These are phyloP conservation scores for Blastobotrys niveus DNA, from an alignment of 1,139 yeast genomes.

Conservation along the genomic window DNA sequence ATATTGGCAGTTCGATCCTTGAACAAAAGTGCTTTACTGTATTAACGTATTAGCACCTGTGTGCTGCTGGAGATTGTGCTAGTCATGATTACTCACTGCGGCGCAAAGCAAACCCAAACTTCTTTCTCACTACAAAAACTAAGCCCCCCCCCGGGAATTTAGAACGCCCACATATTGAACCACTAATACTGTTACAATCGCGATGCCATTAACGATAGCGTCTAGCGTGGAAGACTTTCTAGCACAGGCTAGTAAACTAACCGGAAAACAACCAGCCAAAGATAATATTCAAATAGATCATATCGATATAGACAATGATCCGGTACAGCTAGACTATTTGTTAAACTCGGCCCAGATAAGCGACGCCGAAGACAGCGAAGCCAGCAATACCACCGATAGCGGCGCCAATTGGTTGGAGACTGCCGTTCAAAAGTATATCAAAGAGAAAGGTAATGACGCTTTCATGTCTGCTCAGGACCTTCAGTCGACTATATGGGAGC, in stretches of 20 bases:
- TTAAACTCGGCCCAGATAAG: neutral
- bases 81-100: too few species aligned
- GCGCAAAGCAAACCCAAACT: too few species aligned
- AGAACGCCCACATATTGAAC: neutral
- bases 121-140: too few species aligned
- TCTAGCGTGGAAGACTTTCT: constrained; percentile 4
- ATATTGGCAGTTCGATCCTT: too few species aligned
- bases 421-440: neutral
- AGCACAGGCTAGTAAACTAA: neutral
- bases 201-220: constrained; percentile 7
- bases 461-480: constrained; percentile 23
- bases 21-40: too few species aligned
- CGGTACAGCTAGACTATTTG: neutral
- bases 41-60: too few species aligned
- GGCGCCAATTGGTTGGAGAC: constrained; percentile 3
- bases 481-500: constrained; percentile 24
- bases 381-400: neutral
- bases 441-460: constrained; percentile 9
- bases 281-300: neutral
- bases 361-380: neutral
- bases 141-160: too few species aligned
- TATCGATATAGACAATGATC: constrained; percentile 11
- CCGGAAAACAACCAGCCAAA: neutral
- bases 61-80: too few species aligned
- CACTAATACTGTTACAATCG: constrained; percentile 2